Percentiles rank a stretch among this genome's conserved stretches.
Evolutionary conservation across 768 basidiomycete genomes (phyloP).

Genomic region (Hortiboletus campestris): DNA sequence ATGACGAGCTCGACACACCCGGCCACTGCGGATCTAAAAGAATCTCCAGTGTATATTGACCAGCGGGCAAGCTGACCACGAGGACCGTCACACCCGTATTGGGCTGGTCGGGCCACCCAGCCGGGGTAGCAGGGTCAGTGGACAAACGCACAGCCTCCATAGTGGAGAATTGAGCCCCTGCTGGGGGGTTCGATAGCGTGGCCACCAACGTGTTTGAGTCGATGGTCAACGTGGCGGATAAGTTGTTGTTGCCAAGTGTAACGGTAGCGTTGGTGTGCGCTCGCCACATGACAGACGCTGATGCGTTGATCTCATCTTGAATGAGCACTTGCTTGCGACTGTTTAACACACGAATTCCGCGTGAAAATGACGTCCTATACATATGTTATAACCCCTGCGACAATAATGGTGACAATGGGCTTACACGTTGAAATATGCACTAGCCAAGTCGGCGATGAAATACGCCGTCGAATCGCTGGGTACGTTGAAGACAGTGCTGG

Average conservation of each 20-base stretch:
- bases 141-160: slow-evolving; percentile 52
- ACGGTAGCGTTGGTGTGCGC: slow-evolving; percentile 95
- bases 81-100: slow-evolving; percentile 84
- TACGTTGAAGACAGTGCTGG: slow-evolving; percentile 73
- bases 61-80: slow-evolving; percentile 60
- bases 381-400: slow-evolving; percentile 15
- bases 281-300: slow-evolving; percentile 73
- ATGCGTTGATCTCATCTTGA: slow-evolving; percentile 83
- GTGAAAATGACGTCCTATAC: slow-evolving; percentile 64
- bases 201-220: slow-evolving; percentile 67
- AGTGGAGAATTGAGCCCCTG: slow-evolving; percentile 63
- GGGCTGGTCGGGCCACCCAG: slow-evolving; percentile 57
- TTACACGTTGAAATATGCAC: slow-evolving; percentile 74
- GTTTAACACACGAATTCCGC: slow-evolving; percentile 85
- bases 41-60: slow-evolving; percentile 76
- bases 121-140: slow-evolving; percentile 63
- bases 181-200: slow-evolving; percentile 61
- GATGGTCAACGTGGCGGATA: slow-evolving; percentile 72
- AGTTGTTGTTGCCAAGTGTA: slow-evolving; percentile 49
- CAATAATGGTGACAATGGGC: slow-evolving; percentile 25
- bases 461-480: slow-evolving; percentile 72
- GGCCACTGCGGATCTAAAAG: slow-evolving; percentile 94
- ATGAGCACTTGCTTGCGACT: slow-evolving; percentile 82
- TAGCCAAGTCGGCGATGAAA: slow-evolving; percentile 74
- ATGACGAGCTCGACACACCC: slow-evolving; percentile 63